A percentile compares a stretch with the other conserved stretches of the same genome.
Evolutionary conservation across 768 basidiomycete species (phyloP).

Genomic region (Collybia mongolica): DNA sequence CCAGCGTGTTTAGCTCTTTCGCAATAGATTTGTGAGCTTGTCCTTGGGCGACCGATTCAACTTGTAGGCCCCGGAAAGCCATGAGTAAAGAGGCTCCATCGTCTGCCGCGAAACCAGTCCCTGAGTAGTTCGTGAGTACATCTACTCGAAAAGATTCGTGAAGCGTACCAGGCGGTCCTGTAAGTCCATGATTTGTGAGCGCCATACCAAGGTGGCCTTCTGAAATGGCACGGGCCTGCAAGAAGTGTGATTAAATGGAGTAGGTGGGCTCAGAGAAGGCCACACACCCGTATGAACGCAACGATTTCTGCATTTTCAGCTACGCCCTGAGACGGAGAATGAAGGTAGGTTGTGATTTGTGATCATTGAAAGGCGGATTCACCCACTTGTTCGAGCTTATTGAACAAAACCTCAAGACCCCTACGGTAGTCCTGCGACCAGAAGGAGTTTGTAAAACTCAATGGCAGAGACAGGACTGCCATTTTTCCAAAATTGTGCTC

Average conservation of each 20-base stretch:
- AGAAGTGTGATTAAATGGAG: constrained; percentile 2
- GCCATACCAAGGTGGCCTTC: constrained; percentile 64
- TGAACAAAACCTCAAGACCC: constrained; percentile 77
- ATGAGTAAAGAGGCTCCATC: constrained; percentile 82
- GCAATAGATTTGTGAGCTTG: constrained; percentile 70
- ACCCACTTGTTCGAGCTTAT: constrained; percentile 73
- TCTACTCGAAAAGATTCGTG: neutral
- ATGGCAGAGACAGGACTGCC: constrained; percentile 88
- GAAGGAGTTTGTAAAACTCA: constrained; percentile 89
- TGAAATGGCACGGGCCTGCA: constrained; percentile 71
- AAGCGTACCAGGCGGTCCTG: constrained; percentile 47
- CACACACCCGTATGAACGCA: constrained; percentile 74
- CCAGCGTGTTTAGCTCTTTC: constrained; percentile 70
- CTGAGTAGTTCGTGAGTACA: constrained; percentile 26
- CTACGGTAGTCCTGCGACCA: constrained; percentile 90
- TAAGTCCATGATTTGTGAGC: constrained; percentile 50
- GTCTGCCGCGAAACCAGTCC: constrained; percentile 70
- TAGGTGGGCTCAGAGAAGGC: constrained; percentile 1
- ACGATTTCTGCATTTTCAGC: constrained; percentile 83
- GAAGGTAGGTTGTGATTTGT: constrained; percentile 12
- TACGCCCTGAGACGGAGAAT: constrained; percentile 53
- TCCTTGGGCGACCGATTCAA: constrained; percentile 71
- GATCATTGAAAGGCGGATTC: constrained; percentile 10
- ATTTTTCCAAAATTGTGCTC: constrained; percentile 34
- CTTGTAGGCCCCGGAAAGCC: constrained; percentile 78